Conservation (phyloP, 352 stramenopile species). For the Pythium diclinum region DNA sequence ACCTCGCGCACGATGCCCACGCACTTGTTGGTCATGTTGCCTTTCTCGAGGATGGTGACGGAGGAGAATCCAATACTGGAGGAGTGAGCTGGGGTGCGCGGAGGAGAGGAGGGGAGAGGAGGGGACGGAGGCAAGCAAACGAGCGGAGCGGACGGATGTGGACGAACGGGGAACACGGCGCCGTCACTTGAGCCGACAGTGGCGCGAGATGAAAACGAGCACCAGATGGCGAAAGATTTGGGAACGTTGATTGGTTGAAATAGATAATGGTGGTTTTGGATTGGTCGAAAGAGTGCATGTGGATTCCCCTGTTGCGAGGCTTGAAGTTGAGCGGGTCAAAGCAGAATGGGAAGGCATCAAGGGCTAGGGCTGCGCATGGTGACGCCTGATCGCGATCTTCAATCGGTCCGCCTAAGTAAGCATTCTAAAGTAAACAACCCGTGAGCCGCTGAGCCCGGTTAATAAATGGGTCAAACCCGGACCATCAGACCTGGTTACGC, state of each 20-base stretch:
- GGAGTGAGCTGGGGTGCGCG: neutral
- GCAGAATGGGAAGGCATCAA: constrained; percentile 9
- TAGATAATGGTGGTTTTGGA: neutral
- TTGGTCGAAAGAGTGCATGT: constrained; percentile 12
- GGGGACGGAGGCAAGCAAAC: neutral
- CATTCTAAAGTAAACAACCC: neutral
- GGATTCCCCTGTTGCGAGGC: neutral
- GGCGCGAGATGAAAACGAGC: constrained; percentile 2
- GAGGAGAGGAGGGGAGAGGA: constrained; percentile 5
- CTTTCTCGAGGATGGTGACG: neutral
- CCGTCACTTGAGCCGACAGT: neutral
- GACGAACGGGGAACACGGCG: constrained; percentile 19
- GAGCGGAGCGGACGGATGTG: constrained; percentile 11
- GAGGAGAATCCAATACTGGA: neutral
- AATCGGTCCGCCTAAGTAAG: neutral
- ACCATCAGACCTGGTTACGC: neutral
- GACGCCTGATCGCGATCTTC: neutral
- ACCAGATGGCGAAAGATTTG: neutral
- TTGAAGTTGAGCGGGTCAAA: constrained; percentile 22
- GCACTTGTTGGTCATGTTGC: constrained; percentile 38
- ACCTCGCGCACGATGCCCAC: constrained; percentile 93
- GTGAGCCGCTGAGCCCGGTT: neutral
- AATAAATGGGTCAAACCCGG: neutral
- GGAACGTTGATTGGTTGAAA: constrained; percentile 11
- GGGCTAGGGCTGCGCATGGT: neutral